Conservation (phyloP, 2,329 filamentous ascomycete genomes). For the Zasmidium citrigriseum region DNA sequence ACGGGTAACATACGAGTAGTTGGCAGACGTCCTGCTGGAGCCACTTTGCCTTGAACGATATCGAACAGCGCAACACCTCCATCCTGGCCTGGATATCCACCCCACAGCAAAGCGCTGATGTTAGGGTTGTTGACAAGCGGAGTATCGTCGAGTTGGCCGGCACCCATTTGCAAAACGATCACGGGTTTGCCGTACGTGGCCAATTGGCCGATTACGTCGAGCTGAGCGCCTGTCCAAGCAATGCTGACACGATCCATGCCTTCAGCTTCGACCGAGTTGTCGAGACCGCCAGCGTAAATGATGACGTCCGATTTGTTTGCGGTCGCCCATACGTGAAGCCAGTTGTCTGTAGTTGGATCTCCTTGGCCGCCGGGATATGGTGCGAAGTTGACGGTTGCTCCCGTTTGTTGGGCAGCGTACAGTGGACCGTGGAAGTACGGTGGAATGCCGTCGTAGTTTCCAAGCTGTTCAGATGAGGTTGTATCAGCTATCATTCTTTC, state of each 20-base stretch:
- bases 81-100: slow-evolving; percentile 61
- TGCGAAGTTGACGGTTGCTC: slow-evolving; percentile 49
- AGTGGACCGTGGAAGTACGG: slow-evolving; percentile 58
- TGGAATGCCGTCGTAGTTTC: slow-evolving; percentile 59
- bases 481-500: slow-evolving; percentile 43
- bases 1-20: slow-evolving; percentile 40
- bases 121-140: slow-evolving; percentile 50
- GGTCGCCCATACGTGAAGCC: slow-evolving; percentile 32
- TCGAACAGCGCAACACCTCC: slow-evolving; percentile 59
- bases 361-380: slow-evolving; percentile 37
- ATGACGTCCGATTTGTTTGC: slow-evolving; percentile 53
- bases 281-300: slow-evolving; percentile 58
- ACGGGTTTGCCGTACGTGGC: slow-evolving; percentile 51
- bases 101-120: slow-evolving; percentile 58
- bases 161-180: slow-evolving; percentile 55
- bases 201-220: slow-evolving; percentile 53
- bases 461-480: no score
- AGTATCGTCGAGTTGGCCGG: slow-evolving; percentile 54
- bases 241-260: slow-evolving; percentile 54
- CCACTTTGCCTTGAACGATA: slow-evolving; percentile 52
- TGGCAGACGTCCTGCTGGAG: slow-evolving; percentile 57
- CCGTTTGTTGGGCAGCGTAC: slow-evolving; percentile 51
- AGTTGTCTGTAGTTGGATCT: slow-evolving; percentile 36
- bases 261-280: slow-evolving; percentile 55
- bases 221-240: slow-evolving; percentile 54